These are phyloP conservation scores for Amaranthus cruentus DNA, from an alignment of 148 eudicot genomes.

Conservation along the genomic window DNA sequence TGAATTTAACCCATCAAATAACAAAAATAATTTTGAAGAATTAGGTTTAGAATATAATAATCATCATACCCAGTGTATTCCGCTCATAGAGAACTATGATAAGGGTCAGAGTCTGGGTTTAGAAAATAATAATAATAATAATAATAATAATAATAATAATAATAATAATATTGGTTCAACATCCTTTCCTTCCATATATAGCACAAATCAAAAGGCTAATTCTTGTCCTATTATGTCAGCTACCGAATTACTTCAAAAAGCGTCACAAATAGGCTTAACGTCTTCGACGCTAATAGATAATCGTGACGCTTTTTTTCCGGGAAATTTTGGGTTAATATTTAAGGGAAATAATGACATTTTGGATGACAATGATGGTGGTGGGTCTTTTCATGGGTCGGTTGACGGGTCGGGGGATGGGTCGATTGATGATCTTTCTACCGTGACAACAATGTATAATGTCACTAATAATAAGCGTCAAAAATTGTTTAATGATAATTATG, in stretches of 20 bases:
- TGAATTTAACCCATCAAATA: constrained; percentile 9
- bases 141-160: no score
- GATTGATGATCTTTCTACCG: constrained; percentile 33
- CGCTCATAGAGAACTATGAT: no score
- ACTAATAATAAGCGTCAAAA: constrained; percentile 51
- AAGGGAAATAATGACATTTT: constrained; percentile 21
- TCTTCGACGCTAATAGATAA: constrained; percentile 20
- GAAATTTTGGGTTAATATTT: constrained; percentile 32
- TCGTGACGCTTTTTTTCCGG: constrained; percentile 32
- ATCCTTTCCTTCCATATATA: constrained; percentile 57
- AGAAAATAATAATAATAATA: no score
- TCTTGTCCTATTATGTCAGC: constrained; percentile 56
- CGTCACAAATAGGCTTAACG: constrained; percentile 74
- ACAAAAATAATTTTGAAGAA: constrained; percentile 9
- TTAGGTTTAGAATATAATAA: constrained; percentile 14
- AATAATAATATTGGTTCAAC: not conserved
- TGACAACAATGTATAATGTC: constrained; percentile 30
- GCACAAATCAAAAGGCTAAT: constrained; percentile 43
- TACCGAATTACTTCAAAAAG: constrained; percentile 76
- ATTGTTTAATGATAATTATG: constrained; percentile 28
- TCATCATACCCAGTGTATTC: not conserved
- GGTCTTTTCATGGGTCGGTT: constrained; percentile 35
- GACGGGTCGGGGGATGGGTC: constrained; percentile 41
- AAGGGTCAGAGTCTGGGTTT: no score
- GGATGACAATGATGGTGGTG: constrained; percentile 32